Evolutionary conservation across 2,329 filamentous ascomycete genomes (phyloP).

Genomic region (Cryphonectria carpinicola): DNA sequence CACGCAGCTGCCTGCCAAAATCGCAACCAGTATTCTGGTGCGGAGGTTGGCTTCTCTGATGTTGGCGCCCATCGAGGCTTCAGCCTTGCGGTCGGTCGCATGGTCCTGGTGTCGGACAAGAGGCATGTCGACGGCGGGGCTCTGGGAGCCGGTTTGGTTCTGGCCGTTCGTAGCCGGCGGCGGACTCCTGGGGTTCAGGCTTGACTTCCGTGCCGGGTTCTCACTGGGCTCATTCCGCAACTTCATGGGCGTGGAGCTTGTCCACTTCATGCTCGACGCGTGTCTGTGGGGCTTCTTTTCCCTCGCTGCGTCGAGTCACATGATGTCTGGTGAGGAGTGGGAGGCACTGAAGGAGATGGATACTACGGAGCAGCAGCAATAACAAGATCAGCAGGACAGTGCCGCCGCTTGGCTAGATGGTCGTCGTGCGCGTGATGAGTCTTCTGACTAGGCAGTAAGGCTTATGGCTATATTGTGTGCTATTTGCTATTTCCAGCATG

Average conservation of each 20-base stretch:
- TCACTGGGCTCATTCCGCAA: slow-evolving; percentile 48
- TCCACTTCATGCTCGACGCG: slow-evolving; percentile 48
- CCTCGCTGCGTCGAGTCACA: slow-evolving; percentile 32
- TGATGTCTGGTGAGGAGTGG: slow-evolving; percentile 27
- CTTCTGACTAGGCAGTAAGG: background rate
- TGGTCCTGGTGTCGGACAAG: slow-evolving; percentile 45
- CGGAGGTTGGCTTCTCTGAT: slow-evolving; percentile 47
- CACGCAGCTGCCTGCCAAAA: slow-evolving; percentile 51
- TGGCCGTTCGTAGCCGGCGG: slow-evolving; percentile 13
- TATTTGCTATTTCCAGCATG: background rate
- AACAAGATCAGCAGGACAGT: slow-evolving; percentile 2
- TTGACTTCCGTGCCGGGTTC: slow-evolving; percentile 40
- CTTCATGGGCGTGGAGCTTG: slow-evolving; percentile 50
- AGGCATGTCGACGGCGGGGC: slow-evolving; percentile 43
- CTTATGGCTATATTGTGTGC: background rate
- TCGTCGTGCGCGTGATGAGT: background rate
- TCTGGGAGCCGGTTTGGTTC: slow-evolving; percentile 38
- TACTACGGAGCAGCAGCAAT: slow-evolving; percentile 5
- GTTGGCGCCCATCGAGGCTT: slow-evolving; percentile 52
- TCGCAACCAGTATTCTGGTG: slow-evolving; percentile 54
- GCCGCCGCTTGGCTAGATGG: background rate
- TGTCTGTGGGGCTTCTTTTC: slow-evolving; percentile 52
- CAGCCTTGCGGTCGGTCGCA: slow-evolving; percentile 50
- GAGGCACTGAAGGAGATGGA: slow-evolving; percentile 22
- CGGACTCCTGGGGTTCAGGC: slow-evolving; percentile 31